Percentiles rank a stretch among this genome's conserved stretches.
Conservation (phyloP, 225 moss, liverwort and hornwort genomes). For the Takakia lepidozioides region DNA sequence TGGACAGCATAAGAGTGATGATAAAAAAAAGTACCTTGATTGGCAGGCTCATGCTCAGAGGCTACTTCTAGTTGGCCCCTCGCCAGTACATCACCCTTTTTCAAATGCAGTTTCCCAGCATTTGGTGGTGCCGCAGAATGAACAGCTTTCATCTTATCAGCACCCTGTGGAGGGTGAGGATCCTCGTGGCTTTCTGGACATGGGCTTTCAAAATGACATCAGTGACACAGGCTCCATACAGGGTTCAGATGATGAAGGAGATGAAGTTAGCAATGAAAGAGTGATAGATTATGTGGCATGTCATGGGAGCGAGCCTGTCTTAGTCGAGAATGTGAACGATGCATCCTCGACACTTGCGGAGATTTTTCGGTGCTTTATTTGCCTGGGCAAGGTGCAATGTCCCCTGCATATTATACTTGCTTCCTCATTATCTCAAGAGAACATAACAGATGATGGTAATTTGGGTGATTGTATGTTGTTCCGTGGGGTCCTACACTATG, state of each 20-base stretch:
- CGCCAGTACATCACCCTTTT: slow-evolving; percentile 14
- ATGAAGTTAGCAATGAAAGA: slow-evolving; percentile 10
- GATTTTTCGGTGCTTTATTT: slow-evolving; percentile 64
- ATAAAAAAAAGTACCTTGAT: background rate
- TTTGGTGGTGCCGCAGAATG: slow-evolving; percentile 19
- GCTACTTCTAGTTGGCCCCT: slow-evolving; percentile 17
- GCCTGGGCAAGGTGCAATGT: slow-evolving; percentile 57
- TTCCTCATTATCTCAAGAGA: background rate
- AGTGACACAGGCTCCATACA: slow-evolving; percentile 28
- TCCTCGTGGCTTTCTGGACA: slow-evolving; percentile 6
- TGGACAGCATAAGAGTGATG: no score
- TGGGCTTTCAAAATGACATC: slow-evolving; percentile 10
- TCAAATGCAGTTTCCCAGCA: slow-evolving; percentile 10
- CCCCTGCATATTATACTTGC: no score
- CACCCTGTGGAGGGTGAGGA: slow-evolving; percentile 11
- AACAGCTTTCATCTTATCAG: slow-evolving; percentile 10
- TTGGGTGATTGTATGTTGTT: background rate
- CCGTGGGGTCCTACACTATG: background rate
- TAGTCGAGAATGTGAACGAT: slow-evolving; percentile 14
- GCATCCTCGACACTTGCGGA: slow-evolving; percentile 49
- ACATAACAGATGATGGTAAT: background rate
- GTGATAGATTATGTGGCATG: slow-evolving; percentile 25
- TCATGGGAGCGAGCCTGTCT: slow-evolving; percentile 24
- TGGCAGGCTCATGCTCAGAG: slow-evolving; percentile 32
- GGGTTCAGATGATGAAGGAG: slow-evolving; percentile 22